Evolutionary conservation across 805 yeast species (phyloP).

Genomic region (Hanseniaspora nectarophila): DNA sequence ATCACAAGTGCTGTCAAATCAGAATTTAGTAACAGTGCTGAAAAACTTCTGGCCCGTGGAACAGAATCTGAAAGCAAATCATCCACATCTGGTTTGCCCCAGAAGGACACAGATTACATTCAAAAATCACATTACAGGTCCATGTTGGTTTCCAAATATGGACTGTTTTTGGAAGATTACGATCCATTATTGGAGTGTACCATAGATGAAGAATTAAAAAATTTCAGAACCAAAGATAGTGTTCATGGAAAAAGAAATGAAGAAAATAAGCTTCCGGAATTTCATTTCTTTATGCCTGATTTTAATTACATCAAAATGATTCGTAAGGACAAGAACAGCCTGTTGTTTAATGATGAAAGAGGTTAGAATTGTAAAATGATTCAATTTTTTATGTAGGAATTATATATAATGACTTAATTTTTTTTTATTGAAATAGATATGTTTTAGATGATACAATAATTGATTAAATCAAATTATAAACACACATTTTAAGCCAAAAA

Average conservation of each 20-base stretch:
- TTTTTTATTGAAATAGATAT: too few relatives aligned
- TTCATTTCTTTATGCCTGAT: conserved; percentile 3
- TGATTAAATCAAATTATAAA: too few relatives aligned
- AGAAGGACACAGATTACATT: neutral
- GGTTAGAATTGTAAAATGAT: conserved; percentile 2
- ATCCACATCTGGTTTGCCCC: neutral
- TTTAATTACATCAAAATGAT: neutral
- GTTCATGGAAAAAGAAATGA: neutral
- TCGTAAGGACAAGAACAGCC: conserved; percentile 1
- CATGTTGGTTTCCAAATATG: neutral
- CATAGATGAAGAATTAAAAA: neutral
- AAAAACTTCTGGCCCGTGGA: too few relatives aligned
- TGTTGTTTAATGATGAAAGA: conserved; percentile 10
- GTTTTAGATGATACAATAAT: too few relatives aligned
- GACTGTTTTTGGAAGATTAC: neutral
- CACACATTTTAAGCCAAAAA: too few relatives aligned
- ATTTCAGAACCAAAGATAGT: too few relatives aligned
- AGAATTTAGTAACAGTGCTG: too few relatives aligned
- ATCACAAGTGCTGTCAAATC: too few relatives aligned
- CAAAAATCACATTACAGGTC: neutral
- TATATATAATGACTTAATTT: too few relatives aligned
- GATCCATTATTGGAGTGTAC: neutral
- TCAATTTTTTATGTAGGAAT: too few relatives aligned
- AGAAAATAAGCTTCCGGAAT: neutral
- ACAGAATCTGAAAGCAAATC: neutral